Percentiles rank a stretch among this genome's conserved stretches.
Conservation (phyloP, 768 basidiomycete genomes). For the Tubosaeta sp. region DNA sequence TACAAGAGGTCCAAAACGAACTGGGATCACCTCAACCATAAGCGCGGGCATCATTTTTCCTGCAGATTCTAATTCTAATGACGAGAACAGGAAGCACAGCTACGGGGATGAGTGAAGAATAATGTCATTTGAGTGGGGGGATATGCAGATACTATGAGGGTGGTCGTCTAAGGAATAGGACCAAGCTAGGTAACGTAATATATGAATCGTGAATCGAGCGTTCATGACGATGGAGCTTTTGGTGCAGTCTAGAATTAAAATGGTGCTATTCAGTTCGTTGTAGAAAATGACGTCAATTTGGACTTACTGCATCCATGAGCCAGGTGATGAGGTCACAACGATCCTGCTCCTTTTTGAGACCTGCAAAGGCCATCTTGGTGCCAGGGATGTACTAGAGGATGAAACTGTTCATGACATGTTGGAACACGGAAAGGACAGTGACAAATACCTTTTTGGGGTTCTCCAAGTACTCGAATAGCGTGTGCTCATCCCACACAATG, state of each 20-base stretch:
- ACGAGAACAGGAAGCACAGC: too few relatives aligned
- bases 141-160: conserved; percentile 19
- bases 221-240: conserved; percentile 13
- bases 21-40: too few relatives aligned
- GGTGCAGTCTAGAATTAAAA: conserved; percentile 23
- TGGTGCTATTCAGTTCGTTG: background rate
- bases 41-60: too few relatives aligned
- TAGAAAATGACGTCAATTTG: background rate
- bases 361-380: conserved; percentile 98
- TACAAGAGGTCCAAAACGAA: too few relatives aligned
- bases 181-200: conserved; percentile 24
- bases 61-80: too few relatives aligned
- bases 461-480: conserved; percentile 94
- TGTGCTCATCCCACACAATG: conserved; percentile 77
- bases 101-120: background rate
- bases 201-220: conserved; percentile 12
- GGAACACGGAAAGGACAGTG: background rate
- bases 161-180: conserved; percentile 37
- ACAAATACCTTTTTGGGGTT: conserved; percentile 89
- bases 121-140: conserved; percentile 28
- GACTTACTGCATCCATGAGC: conserved; percentile 67
- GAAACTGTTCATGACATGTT: background rate
- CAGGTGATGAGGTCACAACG: conserved; percentile 89
- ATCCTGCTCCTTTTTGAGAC: conserved; percentile 98
- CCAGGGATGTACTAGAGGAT: conserved; percentile 81